A percentile compares a stretch with the other conserved stretches of the same genome.
phyloP scores from a whole-genome alignment of 768 basidiomycete species.

The Phylloporus rhodoxanthus region DNA sequence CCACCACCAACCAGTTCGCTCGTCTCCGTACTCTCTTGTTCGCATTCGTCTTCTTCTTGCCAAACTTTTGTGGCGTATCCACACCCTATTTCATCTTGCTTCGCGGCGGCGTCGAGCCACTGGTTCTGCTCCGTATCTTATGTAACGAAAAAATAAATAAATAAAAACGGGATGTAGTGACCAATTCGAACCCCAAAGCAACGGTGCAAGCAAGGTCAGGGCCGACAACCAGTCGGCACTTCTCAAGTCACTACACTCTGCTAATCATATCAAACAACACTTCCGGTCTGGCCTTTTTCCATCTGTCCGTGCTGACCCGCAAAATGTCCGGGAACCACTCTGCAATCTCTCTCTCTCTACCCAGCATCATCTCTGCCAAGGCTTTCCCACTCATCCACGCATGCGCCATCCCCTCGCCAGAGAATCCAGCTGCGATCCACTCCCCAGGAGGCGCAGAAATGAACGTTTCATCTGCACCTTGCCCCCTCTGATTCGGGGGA shows the following conservation, averaged over 20 bases:
- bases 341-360: slow-evolving; percentile 27
- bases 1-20: no score
- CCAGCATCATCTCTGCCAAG: slow-evolving; percentile 54
- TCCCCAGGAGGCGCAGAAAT: slow-evolving; percentile 44
- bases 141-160: no score
- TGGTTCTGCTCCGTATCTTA: no score
- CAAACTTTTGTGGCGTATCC: no score
- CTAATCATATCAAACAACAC: slow-evolving; percentile 27
- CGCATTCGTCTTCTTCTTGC: no score
- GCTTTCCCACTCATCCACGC: slow-evolving; percentile 63
- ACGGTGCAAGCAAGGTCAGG: no score
- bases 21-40: no score
- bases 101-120: no score
- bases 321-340: slow-evolving; percentile 50
- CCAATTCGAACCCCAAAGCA: no score
- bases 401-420: slow-evolving; percentile 70
- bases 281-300: slow-evolving; percentile 48
- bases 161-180: no score
- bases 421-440: slow-evolving; percentile 69
- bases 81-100: no score
- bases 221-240: no score
- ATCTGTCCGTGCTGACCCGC: slow-evolving; percentile 43
- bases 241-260: neutral
- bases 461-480: neutral
- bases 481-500: slow-evolving; percentile 7